Base-by-base conservation (phyloP, 2,329 filamentous ascomycete genomes). In the Claviceps sp. region DNA sequence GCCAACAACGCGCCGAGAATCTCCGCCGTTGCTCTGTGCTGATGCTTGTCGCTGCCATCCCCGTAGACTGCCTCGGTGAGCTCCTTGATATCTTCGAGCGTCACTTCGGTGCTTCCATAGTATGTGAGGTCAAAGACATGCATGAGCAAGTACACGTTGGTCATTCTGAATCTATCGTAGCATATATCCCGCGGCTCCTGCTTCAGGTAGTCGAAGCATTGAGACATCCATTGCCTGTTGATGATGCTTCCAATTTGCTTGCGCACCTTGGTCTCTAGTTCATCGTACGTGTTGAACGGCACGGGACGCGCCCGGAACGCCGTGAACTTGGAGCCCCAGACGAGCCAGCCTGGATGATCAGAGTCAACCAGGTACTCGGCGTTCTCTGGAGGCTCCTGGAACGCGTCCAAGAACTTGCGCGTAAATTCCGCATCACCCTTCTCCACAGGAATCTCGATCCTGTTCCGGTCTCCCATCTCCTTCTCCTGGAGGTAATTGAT, bases 31-130 rank as follows among this genome's bases (percentile, higher is more conserved):
- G 93, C 93, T 50, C 93, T 86, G 65, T 98, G 93, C 65, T 98
- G 91, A 66, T 98, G 93, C 68, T 96, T 96, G 65, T 98, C 93
- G 60, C 84, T 93, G 9, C 94, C 93, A 65, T 98, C 91, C 14
- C 84, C 91, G 62, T 88, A 97, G 0, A 94, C 82, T 2, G 81
- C 79, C 54, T 78, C 73, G 5, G 86, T 81, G 55, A 96, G 75
- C 59, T 90, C 84, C 63, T 91, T 85, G 65, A 98, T 83, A 52
- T 98, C 93, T 5, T 91, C 82, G 60, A 96, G 87, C 0, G 82
- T 94, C 24, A 85, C 85, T 14, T 75, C 72, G 0, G 93, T 89
- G 50, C 87, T 71, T 1, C 82, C 88, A 60, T 86, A 83, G 59
- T 94, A 81, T 72, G 96, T 85, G 30, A 98, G 74, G 59, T 96